These are phyloP conservation scores for Pythium rhizo-oryzae DNA, from an alignment of 352 stramenopile species.

Conservation along the genomic window DNA sequence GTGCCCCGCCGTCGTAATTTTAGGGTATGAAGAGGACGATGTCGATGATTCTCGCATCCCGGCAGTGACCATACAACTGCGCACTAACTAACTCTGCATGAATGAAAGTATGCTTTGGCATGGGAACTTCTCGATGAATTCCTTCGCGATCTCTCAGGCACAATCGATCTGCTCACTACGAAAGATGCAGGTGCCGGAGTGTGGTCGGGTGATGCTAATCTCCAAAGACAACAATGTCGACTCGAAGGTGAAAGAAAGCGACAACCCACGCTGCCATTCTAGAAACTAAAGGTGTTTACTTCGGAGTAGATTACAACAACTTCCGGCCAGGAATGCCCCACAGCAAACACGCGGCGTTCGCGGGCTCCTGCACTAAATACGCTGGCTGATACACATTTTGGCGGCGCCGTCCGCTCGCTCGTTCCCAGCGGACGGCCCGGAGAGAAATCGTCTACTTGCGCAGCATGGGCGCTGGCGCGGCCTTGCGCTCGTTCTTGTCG, in stretches of 20 bases:
- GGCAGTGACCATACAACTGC: too few relatives aligned
- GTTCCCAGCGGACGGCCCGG: background rate
- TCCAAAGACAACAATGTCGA: too few relatives aligned
- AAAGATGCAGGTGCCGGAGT: too few relatives aligned
- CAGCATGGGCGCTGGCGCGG: slow-evolving; percentile 12
- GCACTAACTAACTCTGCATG: too few relatives aligned
- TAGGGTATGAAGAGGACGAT: background rate
- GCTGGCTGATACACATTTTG: background rate
- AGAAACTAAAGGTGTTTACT: background rate
- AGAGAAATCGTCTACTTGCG: slow-evolving; percentile 1
- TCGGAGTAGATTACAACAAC: slow-evolving; percentile 1
- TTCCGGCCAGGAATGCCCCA: background rate
- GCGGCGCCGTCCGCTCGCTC: background rate
- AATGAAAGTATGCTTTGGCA: too few relatives aligned
- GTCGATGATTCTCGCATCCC: background rate
- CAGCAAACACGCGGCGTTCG: background rate
- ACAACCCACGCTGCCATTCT: background rate
- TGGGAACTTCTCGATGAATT: too few relatives aligned
- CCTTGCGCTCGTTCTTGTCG: slow-evolving; percentile 6
- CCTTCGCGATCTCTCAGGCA: too few relatives aligned
- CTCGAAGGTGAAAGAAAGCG: background rate
- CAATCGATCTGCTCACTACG: too few relatives aligned
- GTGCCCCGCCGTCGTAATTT: background rate
- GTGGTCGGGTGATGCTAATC: too few relatives aligned
- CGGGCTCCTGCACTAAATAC: slow-evolving; percentile 12